These are phyloP conservation scores for Ilyonectria destructans DNA, from an alignment of 2,329 filamentous ascomycete species.

Conservation along the genomic window DNA sequence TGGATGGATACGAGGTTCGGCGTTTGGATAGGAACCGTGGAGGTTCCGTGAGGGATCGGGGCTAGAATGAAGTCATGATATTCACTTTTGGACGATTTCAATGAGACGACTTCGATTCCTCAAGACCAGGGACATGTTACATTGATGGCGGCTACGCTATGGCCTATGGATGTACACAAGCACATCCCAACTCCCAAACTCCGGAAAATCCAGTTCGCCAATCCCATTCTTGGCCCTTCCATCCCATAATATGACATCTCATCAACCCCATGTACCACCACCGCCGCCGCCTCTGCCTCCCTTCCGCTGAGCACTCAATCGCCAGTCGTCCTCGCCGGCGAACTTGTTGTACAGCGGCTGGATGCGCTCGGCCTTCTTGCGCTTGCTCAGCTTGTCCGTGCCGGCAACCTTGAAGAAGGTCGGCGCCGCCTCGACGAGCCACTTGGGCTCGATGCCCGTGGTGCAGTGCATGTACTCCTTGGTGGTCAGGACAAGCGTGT, in stretches of 20 bases:
- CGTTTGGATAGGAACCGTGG: background rate
- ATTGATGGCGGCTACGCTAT: conserved; percentile 10
- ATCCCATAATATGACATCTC: background rate
- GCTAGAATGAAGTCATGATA: background rate
- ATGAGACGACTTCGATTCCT: background rate
- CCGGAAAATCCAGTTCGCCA: background rate
- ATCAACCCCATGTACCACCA: conserved; percentile 92
- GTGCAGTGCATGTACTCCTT: conserved; percentile 99
- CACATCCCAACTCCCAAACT: conserved; percentile 1
- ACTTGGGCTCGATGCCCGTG: conserved; percentile 93
- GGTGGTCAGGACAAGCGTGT: conserved; percentile 90
- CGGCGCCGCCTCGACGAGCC: conserved; percentile 95
- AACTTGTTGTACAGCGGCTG: conserved; percentile 96
- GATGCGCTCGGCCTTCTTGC: conserved; percentile 94
- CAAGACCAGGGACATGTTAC: background rate
- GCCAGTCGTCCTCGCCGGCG: conserved; percentile 94
- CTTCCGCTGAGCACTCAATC: conserved; percentile 88
- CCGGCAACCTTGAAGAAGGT: conserved; percentile 99
- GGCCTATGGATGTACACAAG: background rate
- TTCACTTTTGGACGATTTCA: background rate
- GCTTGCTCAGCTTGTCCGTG: conserved; percentile 88
- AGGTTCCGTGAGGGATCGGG: background rate
- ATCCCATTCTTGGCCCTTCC: background rate
- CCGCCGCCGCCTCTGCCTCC: conserved; percentile 87
- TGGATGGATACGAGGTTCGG: background rate